Base-by-base conservation (phyloP, 1,139 yeast genomes). In the Geotrichum klebahnii region DNA sequence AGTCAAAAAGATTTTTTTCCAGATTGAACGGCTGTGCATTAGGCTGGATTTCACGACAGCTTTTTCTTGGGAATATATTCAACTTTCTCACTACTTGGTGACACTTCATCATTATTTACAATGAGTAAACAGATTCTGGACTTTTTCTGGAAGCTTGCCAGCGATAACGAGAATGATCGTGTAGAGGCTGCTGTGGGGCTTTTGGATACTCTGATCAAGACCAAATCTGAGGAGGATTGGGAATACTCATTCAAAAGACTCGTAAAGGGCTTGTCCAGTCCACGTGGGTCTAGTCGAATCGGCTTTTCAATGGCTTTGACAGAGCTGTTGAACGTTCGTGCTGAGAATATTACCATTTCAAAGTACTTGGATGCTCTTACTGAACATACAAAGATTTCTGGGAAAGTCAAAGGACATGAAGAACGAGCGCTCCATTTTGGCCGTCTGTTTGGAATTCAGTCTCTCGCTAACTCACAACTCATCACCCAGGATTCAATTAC, bases 291-390 rank as follows among this genome's bases (percentile, higher is more conserved):
- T 44, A 95, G 96, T 1, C 72, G 97, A 52, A 70, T 86, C 38
- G 98, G 98, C 1, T 90, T 84, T 61, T 86, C 96, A 2, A 79
- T 88, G 77, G 94, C 96, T 37, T 70, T 92, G 42, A 80, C 92
- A 0, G 97, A 92, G 65, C 73, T 88, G 1, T 63, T 80, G 22
- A 67, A 70, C 29, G 70, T 81, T 20, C 74, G 83, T 20, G 55
- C 67, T 17, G 59, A 65, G 3, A 55, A 62, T 51, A 58, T 69
- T 41, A 58, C 70, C 10, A 63, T 77, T 19, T 70, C 71, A 3
- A 60, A 72, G 20, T 79, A 74, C 55, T 68, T 83, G 51, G 69
- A 69, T 3, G 71, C 74, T 55, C 66, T 81, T 20, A 65, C 71
- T 49, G 61, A 66, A 5, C 69, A 74, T 20, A 74, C 79, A 41